Base-by-base conservation (phyloP, 345 rosid species). In the Pistacia atlantica region DNA sequence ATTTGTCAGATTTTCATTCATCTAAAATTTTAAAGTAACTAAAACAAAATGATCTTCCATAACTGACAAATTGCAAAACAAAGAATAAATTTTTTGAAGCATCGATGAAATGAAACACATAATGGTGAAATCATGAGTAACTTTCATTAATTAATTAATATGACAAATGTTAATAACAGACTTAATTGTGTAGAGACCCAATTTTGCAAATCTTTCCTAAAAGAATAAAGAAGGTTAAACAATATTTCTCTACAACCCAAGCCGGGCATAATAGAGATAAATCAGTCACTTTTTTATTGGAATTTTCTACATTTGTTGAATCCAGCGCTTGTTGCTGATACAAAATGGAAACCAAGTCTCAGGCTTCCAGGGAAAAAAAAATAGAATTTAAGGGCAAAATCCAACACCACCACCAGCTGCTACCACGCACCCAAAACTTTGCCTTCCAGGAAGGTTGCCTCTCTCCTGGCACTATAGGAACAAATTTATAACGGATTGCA, bases 101-200 rank as follows among this genome's bases (percentile, higher is more conserved):
- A 17, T 31, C 66, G 7, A 31, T 5, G 37, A 35, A 8, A 22
- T 13, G 45, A 11, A 56, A 14, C 4, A 71, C 1, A 45, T 35
- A 14, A 22, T 22, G 25, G 25, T 57, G 69, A 78, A 78, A 72
- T 69, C 69, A 33, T 37, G 45, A 49, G 51, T 13, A 18, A 55
- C 16, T 75, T 79, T 74, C 88, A 87, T 84, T 82, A 82, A 88
- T 89, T 88, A 82, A 90, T 90, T 87, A 84, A 72, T 86, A 74
- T 79, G 70, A 83, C 83, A 84, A 81, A 22, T 86, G 83, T 86
- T 83, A 86, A 89, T 74, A 82, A 83, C 86, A 88, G 79, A 80
- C 80, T 48, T 51, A 77, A 65, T 73, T 68, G 80, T 88, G 71
- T 87, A n/a, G 61, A 65, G 71, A 77, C 38, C 63, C 77, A 79